A percentile compares a stretch with the other conserved stretches of the same genome.
Conservation (phyloP, 2,329 filamentous ascomycete genomes). For the Colletotrichum tropicale region DNA sequence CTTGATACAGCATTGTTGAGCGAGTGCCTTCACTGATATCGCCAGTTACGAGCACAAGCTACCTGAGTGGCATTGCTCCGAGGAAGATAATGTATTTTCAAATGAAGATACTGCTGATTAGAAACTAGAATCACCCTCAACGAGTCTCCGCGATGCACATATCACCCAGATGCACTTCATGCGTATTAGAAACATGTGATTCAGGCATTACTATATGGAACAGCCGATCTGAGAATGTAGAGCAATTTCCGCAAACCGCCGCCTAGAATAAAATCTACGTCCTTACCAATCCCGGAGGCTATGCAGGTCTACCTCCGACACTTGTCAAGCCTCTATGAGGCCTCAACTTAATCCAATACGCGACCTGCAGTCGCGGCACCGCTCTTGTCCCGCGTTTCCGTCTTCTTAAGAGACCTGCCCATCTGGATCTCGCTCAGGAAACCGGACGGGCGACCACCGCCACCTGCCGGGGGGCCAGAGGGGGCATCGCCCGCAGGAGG, state of each 20-base stretch:
- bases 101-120: not conserved
- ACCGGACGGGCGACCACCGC: constrained; percentile 60
- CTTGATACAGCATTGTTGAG: not conserved
- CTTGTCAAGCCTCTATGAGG: not conserved
- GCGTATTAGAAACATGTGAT: not conserved
- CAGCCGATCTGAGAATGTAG: not conserved
- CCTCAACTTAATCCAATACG: constrained; percentile 60
- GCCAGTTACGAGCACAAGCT: not conserved
- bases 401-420: constrained; percentile 83
- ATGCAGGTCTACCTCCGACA: not conserved
- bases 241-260: not conserved
- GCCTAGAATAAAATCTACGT: not conserved
- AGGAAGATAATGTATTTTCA: not conserved
- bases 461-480: constrained; percentile 49
- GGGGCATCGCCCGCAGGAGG: constrained; percentile 40
- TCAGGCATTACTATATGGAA: constrained; percentile 5
- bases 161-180: not conserved
- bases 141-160: not conserved
- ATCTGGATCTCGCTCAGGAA: constrained; percentile 84
- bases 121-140: not conserved
- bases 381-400: constrained; percentile 88
- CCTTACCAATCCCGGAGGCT: not conserved
- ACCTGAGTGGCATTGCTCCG: not conserved
- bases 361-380: constrained; percentile 73
- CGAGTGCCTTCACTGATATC: not conserved